Evolutionary conservation across 495 filamentous ascomycete genomes (phyloP), one percentile per base, ranked within the genome.

Genomic region (Penicillium roqueforti): DNA sequence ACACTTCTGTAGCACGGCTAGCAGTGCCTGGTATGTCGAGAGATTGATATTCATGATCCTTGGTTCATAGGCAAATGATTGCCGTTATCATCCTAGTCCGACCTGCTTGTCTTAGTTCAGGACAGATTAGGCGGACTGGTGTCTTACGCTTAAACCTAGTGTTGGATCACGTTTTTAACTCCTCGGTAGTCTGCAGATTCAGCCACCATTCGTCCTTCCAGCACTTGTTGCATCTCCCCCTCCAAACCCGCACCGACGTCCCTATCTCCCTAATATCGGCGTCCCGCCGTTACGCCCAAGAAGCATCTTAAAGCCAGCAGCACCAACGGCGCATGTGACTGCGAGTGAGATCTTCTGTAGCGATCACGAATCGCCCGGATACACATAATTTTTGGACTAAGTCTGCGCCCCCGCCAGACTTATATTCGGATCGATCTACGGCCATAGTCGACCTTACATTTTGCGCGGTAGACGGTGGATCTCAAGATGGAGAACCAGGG

Each of bases 401-500:
- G 54, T 42, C 31, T 55, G 37, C 9, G 36, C 28, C 39, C 18
- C 14, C 25, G 36, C 41, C 45, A 25, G 34, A 22, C 22, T 22
- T 18, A 23, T 36, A 23, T 9, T 26, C 20, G 36, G 26, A n/a
- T 42, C 18, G 37, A 16, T 47, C 38, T 41, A 43, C 51, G 29
- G 41, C 38, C 49, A 28, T 38, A 18, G 11, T 57, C 26, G 9
- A 40, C 20, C 22, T 52, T 20, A 42, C 19, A 32, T n/a, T 41
- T 42, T 48, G 32, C 38, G n/a, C 25, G 32, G 32, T 41, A 52
- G n/a, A 50, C 16, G 39, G 49, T 47, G 31, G 40, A 31, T 45
- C 56, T 37, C 56, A 67, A 39, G 22, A 76, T 76, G 74, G 74
- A 76, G 28, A 73, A 70, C 6, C 71, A 70, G 29, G 60, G 66